These are phyloP conservation scores for Crinitomyces ghanaensis DNA, from an alignment of 805 yeast species.

Conservation along the genomic window DNA sequence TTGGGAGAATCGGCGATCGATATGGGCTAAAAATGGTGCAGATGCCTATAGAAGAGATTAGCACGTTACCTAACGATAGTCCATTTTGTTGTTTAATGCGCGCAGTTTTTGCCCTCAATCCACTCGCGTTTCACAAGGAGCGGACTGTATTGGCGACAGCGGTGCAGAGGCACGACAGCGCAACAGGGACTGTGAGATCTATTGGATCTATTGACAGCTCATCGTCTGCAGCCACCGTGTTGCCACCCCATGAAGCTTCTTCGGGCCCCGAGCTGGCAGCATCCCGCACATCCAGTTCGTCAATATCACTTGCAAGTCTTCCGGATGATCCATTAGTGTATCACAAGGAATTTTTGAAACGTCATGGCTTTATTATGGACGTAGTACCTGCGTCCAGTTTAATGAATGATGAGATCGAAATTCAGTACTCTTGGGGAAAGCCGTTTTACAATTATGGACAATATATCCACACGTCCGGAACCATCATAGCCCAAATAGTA, in stretches of 20 bases:
- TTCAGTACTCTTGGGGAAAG: slow-evolving; percentile 83
- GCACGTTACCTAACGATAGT: slow-evolving; percentile 60
- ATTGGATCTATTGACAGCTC: no score
- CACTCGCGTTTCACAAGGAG: slow-evolving; percentile 32
- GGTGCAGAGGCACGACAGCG: not conserved
- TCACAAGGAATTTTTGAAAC: slow-evolving; percentile 61
- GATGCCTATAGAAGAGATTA: slow-evolving; percentile 81
- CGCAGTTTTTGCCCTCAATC: slow-evolving; percentile 53
- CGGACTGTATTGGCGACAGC: no score
- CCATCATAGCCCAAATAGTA: slow-evolving; percentile 76
- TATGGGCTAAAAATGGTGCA: slow-evolving; percentile 76
- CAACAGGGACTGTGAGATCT: slow-evolving; percentile 19
- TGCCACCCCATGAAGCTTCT: no score
- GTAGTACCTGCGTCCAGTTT: slow-evolving; percentile 62
- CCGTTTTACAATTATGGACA: slow-evolving; percentile 77
- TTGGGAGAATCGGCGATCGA: slow-evolving; percentile 77
- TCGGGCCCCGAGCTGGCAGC: no score
- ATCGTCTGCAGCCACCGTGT: no score
- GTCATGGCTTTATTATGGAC: slow-evolving; percentile 69
- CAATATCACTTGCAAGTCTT: no score
- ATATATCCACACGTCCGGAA: slow-evolving; percentile 81
- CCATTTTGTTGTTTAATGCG: slow-evolving; percentile 85
- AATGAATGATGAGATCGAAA: slow-evolving; percentile 39
- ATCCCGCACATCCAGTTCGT: no score
- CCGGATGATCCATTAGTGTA: slow-evolving; percentile 38